phyloP scores from a whole-genome alignment of 768 basidiomycete species.

The Neoboletus magnificus region DNA sequence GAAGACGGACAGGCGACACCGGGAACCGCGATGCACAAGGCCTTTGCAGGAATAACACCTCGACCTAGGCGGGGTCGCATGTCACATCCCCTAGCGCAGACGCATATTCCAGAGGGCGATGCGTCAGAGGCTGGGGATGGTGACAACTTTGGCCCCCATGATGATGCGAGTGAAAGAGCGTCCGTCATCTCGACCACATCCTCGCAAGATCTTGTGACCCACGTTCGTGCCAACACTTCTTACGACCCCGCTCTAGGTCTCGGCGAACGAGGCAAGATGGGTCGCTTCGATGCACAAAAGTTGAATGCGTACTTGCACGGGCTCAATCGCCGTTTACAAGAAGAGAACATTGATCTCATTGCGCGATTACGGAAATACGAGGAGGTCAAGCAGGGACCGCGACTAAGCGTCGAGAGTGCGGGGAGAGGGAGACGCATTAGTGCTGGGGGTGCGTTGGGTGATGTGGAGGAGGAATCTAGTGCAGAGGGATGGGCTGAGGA shows the following conservation, averaged over 20 bases:
- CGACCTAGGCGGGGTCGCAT: constrained; percentile 48
- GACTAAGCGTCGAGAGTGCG: constrained; percentile 27
- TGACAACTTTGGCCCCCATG: constrained; percentile 30
- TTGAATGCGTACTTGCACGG: constrained; percentile 84
- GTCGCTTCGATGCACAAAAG: constrained; percentile 81
- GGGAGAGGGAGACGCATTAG: constrained; percentile 49
- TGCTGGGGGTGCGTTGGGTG: constrained; percentile 48
- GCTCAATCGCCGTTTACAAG: constrained; percentile 75
- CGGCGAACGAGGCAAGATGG: constrained; percentile 63
- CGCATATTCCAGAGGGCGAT: constrained; percentile 36
- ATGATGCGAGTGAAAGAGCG: constrained; percentile 50
- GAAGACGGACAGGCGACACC: constrained; percentile 32
- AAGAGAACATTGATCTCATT: constrained; percentile 74
- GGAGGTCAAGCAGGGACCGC: constrained; percentile 38
- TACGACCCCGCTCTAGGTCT: constrained; percentile 83
- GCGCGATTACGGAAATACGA: constrained; percentile 52
- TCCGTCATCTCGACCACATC: constrained; percentile 83
- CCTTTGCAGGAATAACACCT: constrained; percentile 66
- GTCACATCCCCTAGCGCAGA: constrained; percentile 68
- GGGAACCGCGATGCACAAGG: constrained; percentile 40
- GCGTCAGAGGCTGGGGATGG: constrained; percentile 31
- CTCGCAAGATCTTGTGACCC: constrained; percentile 83
- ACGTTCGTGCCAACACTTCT: constrained; percentile 77
- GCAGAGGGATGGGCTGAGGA: constrained; percentile 73
- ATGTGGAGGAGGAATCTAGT: constrained; percentile 59